phyloP scores from a whole-genome alignment of 225 moss, liverwort and hornwort species.

The Neckera pumila region DNA sequence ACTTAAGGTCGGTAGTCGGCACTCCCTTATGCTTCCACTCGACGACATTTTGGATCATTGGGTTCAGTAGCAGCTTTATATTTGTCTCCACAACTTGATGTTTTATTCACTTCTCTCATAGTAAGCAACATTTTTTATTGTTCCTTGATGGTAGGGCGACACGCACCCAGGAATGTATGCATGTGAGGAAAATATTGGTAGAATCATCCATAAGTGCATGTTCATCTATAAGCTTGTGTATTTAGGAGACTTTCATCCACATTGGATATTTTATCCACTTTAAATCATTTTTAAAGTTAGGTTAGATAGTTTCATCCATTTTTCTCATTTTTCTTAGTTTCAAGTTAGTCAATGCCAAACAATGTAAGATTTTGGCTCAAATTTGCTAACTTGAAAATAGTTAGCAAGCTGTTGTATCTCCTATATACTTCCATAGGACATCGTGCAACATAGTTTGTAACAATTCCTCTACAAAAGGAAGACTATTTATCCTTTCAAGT shows the following conservation, averaged over 20 bases:
- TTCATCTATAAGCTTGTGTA: neutral
- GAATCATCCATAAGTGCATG: neutral
- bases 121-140: neutral
- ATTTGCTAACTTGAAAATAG: neutral
- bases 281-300: neutral
- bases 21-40: neutral
- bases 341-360: neutral
- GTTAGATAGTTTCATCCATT: neutral
- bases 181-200: no score
- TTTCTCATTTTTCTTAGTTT: neutral
- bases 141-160: neutral
- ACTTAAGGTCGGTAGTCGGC: no score
- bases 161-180: neutral
- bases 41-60: no score
- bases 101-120: neutral
- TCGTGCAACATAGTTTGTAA: neutral
- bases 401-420: neutral
- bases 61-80: neutral
- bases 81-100: neutral
- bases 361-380: neutral
- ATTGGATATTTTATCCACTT: no score
- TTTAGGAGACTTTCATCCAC: no score
- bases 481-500: neutral
- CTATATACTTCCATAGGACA: neutral
- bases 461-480: neutral